Evolutionary conservation across 2,329 filamentous ascomycete species (phyloP), one percentile per base, ranked within the genome.

Genomic region (Calycina marina): DNA sequence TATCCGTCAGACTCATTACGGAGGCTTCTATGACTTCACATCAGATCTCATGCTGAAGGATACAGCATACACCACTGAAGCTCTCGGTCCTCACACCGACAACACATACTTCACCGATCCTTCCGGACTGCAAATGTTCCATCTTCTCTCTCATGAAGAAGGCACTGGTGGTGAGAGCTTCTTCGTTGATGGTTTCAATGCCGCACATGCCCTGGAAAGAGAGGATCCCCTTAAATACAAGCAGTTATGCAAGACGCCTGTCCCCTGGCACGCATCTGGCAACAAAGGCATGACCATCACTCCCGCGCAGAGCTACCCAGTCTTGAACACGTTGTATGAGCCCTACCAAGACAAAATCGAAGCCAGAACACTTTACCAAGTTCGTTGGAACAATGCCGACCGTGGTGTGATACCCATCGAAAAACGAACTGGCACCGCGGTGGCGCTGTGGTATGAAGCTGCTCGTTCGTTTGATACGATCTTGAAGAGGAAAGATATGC

Each of bases 41-140:
- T 79, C 86, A 4, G 81, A 94, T 54, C 68, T 94, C 14, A 77
- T 83, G 16, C 78, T 78, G 50, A 86, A 86, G 42, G 85, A 93
- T 49, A 92, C 82, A 2, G 85, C 85, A 3, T 98, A 96, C 59
- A 94, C 88, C 2, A 84, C 79, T 46, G 65, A 90, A 31, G 75
- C 76, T 1, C 69, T 98, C 3, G 72, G 74, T 13, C 77, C 81
- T 1, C 90, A 98, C 56, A 96, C 88, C 1, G 90, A 98, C 57
- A 96, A 73, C 5, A 93, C 88, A 1, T 96, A 98, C 56, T 96
- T 96, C 58, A 85, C 74, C 14, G 88, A 96, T 41, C 88, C 90
- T 0, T 77, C 82, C 2, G 84, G 88, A 6, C 67, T 98, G 18
- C 90, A 98, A 54, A 75, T 90, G 15, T 92, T 98, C 56, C 90